Conservation (phyloP, 352 stramenopile species). For the Elongisporangium senticosum region DNA sequence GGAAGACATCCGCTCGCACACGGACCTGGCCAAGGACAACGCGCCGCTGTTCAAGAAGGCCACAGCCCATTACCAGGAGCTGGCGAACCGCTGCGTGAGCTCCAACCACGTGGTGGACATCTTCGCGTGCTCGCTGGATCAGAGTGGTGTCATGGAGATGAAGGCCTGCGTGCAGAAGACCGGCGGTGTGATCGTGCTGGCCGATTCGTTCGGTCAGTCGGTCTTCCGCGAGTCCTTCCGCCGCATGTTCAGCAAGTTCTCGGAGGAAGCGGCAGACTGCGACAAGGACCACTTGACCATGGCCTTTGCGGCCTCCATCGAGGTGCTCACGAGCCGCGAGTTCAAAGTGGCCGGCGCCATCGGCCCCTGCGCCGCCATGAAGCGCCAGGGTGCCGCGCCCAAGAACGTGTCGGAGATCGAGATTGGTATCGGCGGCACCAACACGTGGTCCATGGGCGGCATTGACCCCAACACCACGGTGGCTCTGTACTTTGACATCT, state of each 20-base stretch:
- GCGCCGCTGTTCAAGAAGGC: slow-evolving; percentile 94
- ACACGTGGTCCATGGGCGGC: slow-evolving; percentile 95
- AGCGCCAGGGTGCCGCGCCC: slow-evolving; percentile 87
- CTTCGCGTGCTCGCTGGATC: slow-evolving; percentile 98
- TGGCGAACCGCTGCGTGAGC: slow-evolving; percentile 90
- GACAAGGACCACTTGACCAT: slow-evolving; percentile 96
- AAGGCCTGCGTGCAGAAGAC: slow-evolving; percentile 95
- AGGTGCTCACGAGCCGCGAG: slow-evolving; percentile 96
- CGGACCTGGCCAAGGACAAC: slow-evolving; percentile 93
- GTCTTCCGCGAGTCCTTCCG: slow-evolving; percentile 99
- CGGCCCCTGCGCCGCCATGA: slow-evolving; percentile 93
- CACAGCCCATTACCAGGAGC: slow-evolving; percentile 93
- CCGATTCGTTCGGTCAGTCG: slow-evolving; percentile 97
- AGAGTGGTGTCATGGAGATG: slow-evolving; percentile 99
- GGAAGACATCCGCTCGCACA: slow-evolving; percentile 97
- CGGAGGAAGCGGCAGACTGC: slow-evolving; percentile 90
- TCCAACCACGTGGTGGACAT: slow-evolving; percentile 97
- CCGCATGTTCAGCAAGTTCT: slow-evolving; percentile 96
- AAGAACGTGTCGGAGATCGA: slow-evolving; percentile 97
- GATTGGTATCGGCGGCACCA: slow-evolving; percentile 90
- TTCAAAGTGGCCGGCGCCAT: slow-evolving; percentile 99
- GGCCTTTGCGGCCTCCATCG: slow-evolving; percentile 93
- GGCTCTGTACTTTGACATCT: slow-evolving; percentile 99
- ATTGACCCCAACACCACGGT: slow-evolving; percentile 97
- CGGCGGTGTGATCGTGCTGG: slow-evolving; percentile 98